Conservation (phyloP, 495 filamentous ascomycete genomes). For the Astrothelium macrocarpum region DNA sequence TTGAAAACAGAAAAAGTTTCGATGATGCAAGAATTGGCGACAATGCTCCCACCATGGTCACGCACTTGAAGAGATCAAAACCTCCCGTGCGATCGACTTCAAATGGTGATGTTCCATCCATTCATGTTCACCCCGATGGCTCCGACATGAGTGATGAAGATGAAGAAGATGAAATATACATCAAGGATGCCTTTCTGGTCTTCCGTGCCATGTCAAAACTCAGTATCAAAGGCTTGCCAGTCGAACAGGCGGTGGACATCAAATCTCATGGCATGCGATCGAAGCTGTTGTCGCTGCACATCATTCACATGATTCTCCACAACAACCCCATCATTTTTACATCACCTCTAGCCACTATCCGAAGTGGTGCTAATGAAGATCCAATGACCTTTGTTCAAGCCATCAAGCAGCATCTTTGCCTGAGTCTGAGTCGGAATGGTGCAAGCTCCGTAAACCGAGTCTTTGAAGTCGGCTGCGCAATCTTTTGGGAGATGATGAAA, state of each 20-base stretch:
- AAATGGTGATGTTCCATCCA: conserved; percentile 31
- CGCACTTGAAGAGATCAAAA: conserved; percentile 57
- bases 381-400: conserved; percentile 88
- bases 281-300: conserved; percentile 87
- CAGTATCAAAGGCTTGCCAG: conserved; percentile 77
- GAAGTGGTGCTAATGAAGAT: conserved; percentile 72
- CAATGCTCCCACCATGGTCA: conserved; percentile 85
- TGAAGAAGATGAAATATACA: conserved; percentile 91
- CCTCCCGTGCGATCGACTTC: conserved; percentile 43
- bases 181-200: conserved; percentile 92
- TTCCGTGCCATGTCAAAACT: conserved; percentile 97
- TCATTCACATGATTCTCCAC: conserved; percentile 87
- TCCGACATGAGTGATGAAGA: conserved; percentile 60
- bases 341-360: conserved; percentile 80
- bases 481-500: conserved; percentile 94
- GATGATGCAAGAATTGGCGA: conserved; percentile 87
- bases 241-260: conserved; percentile 86
- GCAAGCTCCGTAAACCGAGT: conserved; percentile 82
- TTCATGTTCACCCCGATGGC: conserved; percentile 36
- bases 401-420: conserved; percentile 88
- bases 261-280: conserved; percentile 94
- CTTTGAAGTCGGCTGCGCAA: conserved; percentile 93
- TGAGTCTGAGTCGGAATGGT: conserved; percentile 88
- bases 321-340: conserved; percentile 82
- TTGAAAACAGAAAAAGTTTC: conserved; percentile 87